Evolutionary conservation across 2,329 filamentous ascomycete species (phyloP), one percentile per base, ranked within the genome.

Genomic region (Sclerotiophoma versabilis): DNA sequence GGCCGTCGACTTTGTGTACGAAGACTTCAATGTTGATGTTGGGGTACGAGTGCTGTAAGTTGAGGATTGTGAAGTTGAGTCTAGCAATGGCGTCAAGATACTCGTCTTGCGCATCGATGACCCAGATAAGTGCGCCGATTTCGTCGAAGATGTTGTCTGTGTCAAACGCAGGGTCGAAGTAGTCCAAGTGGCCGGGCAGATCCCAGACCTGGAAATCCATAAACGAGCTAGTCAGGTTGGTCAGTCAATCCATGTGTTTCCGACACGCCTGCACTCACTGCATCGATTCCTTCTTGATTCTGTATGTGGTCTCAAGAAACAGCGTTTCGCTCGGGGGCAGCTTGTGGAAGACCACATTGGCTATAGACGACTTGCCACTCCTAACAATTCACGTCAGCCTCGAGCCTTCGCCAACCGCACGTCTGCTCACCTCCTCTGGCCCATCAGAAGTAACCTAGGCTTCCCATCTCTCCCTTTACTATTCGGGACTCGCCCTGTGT

Each of bases 201-300:
- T 99, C 95, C 91, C 93, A 97, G 41, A 97, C 91, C 77, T 98
- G 93, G 65, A 98, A 97, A 73, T 98, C 93, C 92, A 98, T 97
- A 74, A 99, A 98, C 3, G 95, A 98, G 65, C 92, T 97, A 54
- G 15, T 14, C 7, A 20, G 8, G 19, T 42, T 46, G 37, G 17
- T 67, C 12, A 59, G 55, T 33, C 7, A 9, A 27, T 26, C 17
- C 32, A 23, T 3, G 25, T 11, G 2, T 19, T 4, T 19, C 15
- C 5, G 17, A 17, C 11, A 26, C 1, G 22, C 5, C 10, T 34
- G 19, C 14, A 41, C 91, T 78, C 76, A 97, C 93, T 95, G 91
- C 82, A 98, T 93, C 3, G 90, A 91, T 65, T 97, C 92, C 72
- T 96, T 96, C 71, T 96, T 92, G 60, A 98, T 96, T 26, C 91